Percentiles rank a stretch among this genome's conserved stretches.
These are phyloP conservation scores for Clarireedia paspali DNA, from an alignment of 2,329 filamentous ascomycete genomes.

Conservation along the genomic window DNA sequence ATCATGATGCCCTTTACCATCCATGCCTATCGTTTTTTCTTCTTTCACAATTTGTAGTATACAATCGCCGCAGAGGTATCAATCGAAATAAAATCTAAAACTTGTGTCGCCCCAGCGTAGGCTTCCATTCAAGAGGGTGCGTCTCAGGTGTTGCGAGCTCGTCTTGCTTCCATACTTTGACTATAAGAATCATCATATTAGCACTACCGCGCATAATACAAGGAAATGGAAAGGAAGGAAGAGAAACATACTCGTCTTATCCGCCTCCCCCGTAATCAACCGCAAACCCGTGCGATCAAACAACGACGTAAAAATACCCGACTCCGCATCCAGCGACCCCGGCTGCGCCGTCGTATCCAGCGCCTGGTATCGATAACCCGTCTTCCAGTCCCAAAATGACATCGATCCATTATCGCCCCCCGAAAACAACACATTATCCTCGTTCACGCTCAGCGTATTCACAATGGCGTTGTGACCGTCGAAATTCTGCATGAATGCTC, in stretches of 20 bases:
- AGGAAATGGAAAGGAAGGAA: not conserved
- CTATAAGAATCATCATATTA: slow-evolving; percentile 31
- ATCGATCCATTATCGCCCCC: slow-evolving; percentile 93
- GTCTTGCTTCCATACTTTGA: slow-evolving; percentile 96
- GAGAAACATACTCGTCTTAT: slow-evolving; percentile 69
- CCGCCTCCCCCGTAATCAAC: slow-evolving; percentile 88
- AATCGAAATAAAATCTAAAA: slow-evolving; percentile 41
- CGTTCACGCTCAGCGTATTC: slow-evolving; percentile 87
- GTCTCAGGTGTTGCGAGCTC: slow-evolving; percentile 84
- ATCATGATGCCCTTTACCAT: slow-evolving; percentile 15
- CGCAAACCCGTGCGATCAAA: slow-evolving; percentile 86
- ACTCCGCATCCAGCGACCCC: slow-evolving; percentile 86
- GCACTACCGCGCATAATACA: slow-evolving; percentile 1
- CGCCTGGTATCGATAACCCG: slow-evolving; percentile 83
- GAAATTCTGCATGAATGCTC: slow-evolving; percentile 98
- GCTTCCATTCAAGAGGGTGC: slow-evolving; percentile 89
- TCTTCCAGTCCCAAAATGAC: slow-evolving; percentile 99
- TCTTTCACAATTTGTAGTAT: not conserved
- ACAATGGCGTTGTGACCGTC: slow-evolving; percentile 95
- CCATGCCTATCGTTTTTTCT: slow-evolving; percentile 3
- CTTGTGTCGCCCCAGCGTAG: slow-evolving; percentile 68
- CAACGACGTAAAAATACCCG: slow-evolving; percentile 87
- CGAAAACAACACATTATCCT: slow-evolving; percentile 90
- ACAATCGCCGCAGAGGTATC: not conserved
- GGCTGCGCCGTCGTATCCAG: slow-evolving; percentile 90